phyloP scores from a whole-genome alignment of 176 grass and related monocot species.

The Aechmea fasciata region DNA sequence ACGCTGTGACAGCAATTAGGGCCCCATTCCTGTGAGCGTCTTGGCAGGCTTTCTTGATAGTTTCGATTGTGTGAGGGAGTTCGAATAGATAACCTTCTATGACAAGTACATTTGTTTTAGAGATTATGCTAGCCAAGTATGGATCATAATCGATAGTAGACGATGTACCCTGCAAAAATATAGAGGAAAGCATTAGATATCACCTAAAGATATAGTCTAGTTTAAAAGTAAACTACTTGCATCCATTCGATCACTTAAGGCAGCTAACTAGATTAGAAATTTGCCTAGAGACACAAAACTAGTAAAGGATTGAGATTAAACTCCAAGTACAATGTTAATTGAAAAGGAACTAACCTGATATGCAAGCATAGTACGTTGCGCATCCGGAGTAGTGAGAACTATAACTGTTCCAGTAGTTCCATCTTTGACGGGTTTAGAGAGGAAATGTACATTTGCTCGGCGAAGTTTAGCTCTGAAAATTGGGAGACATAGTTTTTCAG shows the following conservation, averaged over 20 bases:
- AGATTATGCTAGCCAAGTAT: slow-evolving; percentile 56
- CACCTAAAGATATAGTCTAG: too few relatives aligned
- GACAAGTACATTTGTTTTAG: slow-evolving; percentile 74
- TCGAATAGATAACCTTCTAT: slow-evolving; percentile 92
- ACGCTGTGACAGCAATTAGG: slow-evolving; percentile 77
- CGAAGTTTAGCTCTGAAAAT: slow-evolving; percentile 46
- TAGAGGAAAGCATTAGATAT: slow-evolving; percentile 6
- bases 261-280: neutral
- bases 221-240: neutral
- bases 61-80: slow-evolving; percentile 74
- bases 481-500: neutral
- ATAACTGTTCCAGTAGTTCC: slow-evolving; percentile 89
- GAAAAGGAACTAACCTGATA: slow-evolving; percentile 55
- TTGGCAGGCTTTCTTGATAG: slow-evolving; percentile 76
- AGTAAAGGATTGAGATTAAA: neutral
- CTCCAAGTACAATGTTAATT: neutral
- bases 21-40: slow-evolving; percentile 76
- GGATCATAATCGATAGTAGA: slow-evolving; percentile 67
- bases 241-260: neutral
- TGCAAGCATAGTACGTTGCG: slow-evolving; percentile 92
- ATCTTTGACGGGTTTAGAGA: slow-evolving; percentile 74
- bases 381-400: slow-evolving; percentile 92
- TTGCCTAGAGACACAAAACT: neutral
- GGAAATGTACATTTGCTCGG: slow-evolving; percentile 84
- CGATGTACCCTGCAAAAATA: slow-evolving; percentile 55